A percentile compares a stretch with the other conserved stretches of the same genome.
Conservation (phyloP, 73 alveolate species). For the Tetrahymena malaccensis region DNA sequence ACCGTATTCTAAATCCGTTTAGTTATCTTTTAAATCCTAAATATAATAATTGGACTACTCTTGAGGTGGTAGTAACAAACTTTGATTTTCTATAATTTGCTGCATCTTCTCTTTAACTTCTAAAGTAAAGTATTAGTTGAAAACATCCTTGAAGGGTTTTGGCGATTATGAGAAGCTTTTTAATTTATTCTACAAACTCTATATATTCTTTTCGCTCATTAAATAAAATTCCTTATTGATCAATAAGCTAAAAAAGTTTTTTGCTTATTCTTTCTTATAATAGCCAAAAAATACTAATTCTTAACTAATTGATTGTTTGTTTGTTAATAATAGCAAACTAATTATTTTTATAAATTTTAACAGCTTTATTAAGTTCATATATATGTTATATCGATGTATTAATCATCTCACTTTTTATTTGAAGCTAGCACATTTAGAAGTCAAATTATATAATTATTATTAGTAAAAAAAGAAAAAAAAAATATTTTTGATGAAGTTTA, state of each 20-base stretch:
- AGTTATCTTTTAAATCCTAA: neutral
- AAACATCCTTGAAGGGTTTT: neutral
- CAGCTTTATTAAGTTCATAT: neutral
- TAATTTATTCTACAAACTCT: neutral
- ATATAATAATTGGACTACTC: neutral
- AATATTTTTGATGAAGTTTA: no score
- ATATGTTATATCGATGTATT: no score
- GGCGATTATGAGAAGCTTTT: no score
- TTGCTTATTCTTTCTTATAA: no score
- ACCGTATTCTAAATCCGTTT: neutral
- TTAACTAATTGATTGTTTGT: neutral
- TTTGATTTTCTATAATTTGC: neutral
- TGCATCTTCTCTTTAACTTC: neutral
- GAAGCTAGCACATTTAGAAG: no score
- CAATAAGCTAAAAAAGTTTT: no score
- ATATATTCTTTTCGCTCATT: neutral
- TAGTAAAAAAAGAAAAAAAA: no score
- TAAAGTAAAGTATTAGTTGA: neutral
- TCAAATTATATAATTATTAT: no score
- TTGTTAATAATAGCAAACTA: no score
- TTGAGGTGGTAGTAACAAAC: neutral
- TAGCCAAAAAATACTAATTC: neutral
- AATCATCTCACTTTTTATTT: neutral
- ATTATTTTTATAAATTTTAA: no score
- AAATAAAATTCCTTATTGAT: no score